These are phyloP conservation scores for Termitomyces sp. DNA, from an alignment of 768 basidiomycete species.

Conservation along the genomic window DNA sequence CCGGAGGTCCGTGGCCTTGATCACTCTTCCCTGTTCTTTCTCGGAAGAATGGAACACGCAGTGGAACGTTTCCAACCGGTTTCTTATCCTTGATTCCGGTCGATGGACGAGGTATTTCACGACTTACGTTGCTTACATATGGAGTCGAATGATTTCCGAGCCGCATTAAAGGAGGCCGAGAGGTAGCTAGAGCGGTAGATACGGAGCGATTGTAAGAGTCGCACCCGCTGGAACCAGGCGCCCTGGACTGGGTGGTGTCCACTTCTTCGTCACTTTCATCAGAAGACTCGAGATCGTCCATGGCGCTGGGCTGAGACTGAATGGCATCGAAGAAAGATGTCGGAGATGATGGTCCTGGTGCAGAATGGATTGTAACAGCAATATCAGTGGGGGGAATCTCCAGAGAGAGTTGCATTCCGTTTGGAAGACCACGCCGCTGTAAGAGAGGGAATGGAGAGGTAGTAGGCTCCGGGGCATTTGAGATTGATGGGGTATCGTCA, in stretches of 20 bases:
- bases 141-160: slow-evolving; percentile 70
- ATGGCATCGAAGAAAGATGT: slow-evolving; percentile 74
- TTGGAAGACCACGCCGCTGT: slow-evolving; percentile 23
- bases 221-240: slow-evolving; percentile 8
- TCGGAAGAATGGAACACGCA: slow-evolving; percentile 39
- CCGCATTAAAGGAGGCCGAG: slow-evolving; percentile 48
- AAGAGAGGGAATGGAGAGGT: slow-evolving; percentile 36
- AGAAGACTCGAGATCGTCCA: slow-evolving; percentile 68
- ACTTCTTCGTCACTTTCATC: slow-evolving; percentile 35
- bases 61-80: slow-evolving; percentile 50
- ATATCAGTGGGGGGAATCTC: slow-evolving; percentile 41
- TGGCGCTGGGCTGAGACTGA: slow-evolving; percentile 61
- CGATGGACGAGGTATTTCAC: slow-evolving; percentile 28
- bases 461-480: slow-evolving; percentile 37
- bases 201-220: slow-evolving; percentile 32
- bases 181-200: slow-evolving; percentile 26
- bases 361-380: slow-evolving; percentile 47
- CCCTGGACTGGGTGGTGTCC: slow-evolving; percentile 25
- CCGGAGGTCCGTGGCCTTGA: slow-evolving; percentile 27
- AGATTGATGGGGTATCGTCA: slow-evolving; percentile 27
- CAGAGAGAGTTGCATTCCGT: slow-evolving; percentile 28
- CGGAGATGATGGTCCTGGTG: slow-evolving; percentile 59
- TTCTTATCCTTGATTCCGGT: slow-evolving; percentile 30
- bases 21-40: slow-evolving; percentile 36
- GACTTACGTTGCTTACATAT: slow-evolving; percentile 39